Conservation (phyloP, 1,284 basidiomycete genomes). For the Cutaneotrichosporon daszewskae region DNA sequence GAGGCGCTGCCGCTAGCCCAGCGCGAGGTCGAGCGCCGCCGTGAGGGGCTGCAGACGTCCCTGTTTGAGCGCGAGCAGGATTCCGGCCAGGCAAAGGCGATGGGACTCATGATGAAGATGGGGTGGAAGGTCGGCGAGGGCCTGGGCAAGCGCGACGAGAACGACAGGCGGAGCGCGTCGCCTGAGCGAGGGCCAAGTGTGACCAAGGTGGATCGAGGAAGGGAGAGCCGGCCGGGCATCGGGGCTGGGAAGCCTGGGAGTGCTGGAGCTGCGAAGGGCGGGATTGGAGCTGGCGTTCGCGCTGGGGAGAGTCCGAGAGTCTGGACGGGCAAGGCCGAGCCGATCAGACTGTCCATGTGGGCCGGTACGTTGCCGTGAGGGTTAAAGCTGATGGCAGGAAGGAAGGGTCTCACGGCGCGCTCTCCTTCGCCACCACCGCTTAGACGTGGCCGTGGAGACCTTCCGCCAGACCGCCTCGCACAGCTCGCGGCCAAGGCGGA, state of each 20-base stretch:
- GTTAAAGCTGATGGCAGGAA: slow-evolving; percentile 11
- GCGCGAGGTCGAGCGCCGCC: slow-evolving; percentile 33
- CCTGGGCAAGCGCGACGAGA: slow-evolving; percentile 34
- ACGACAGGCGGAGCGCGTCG: slow-evolving; percentile 16
- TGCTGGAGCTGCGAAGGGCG: slow-evolving; percentile 8
- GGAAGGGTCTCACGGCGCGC: slow-evolving; percentile 35
- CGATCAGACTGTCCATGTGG: slow-evolving; percentile 46
- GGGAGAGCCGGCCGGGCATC: slow-evolving; percentile 15
- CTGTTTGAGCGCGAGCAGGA: slow-evolving; percentile 26
- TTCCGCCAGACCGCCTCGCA: slow-evolving; percentile 25
- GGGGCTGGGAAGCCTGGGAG: slow-evolving; percentile 5
- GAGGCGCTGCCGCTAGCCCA: slow-evolving; percentile 7
- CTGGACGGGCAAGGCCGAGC: no score
- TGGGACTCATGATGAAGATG: slow-evolving; percentile 48
- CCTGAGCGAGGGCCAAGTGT: slow-evolving; percentile 19
- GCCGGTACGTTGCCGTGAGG: slow-evolving; percentile 9
- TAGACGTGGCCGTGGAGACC: slow-evolving; percentile 22
- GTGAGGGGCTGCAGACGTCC: slow-evolving; percentile 34
- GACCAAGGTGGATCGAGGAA: neutral
- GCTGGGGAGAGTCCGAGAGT: slow-evolving; percentile 3
- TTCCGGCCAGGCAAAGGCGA: slow-evolving; percentile 31
- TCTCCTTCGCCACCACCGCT: slow-evolving; percentile 37
- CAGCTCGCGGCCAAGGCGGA: slow-evolving; percentile 32
- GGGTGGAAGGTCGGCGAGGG: slow-evolving; percentile 47
- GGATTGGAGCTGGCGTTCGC: slow-evolving; percentile 2